These are phyloP conservation scores for Kwoniella sp. DNA, from an alignment of 768 basidiomycete genomes.

Conservation along the genomic window DNA sequence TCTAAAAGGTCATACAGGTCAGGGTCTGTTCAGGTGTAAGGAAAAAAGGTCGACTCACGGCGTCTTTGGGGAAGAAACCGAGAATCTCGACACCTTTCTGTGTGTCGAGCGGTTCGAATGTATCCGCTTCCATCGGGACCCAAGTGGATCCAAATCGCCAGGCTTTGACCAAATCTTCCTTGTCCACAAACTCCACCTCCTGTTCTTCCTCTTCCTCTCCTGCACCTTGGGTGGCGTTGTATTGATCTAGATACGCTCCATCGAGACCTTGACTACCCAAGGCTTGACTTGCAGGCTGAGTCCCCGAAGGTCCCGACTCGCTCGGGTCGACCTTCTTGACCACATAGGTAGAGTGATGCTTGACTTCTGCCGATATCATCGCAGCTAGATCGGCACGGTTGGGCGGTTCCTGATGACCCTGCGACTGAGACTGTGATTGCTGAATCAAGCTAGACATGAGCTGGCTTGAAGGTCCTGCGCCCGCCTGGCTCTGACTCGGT, in stretches of 20 bases:
- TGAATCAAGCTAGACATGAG: conserved; percentile 23
- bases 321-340: conserved; percentile 20
- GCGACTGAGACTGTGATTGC: conserved; percentile 17
- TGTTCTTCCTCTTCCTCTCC: conserved; percentile 44
- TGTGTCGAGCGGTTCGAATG: conserved; percentile 69
- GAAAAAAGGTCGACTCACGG: conserved; percentile 54
- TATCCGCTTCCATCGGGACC: conserved; percentile 78
- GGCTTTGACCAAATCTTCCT: conserved; percentile 49
- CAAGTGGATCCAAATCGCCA: conserved; percentile 56
- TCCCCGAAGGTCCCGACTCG: conserved; percentile 1
- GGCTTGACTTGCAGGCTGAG: conserved; percentile 9
- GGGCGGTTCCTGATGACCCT: conserved; percentile 1
- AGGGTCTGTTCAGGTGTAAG: not conserved
- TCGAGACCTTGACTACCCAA: conserved; percentile 25
- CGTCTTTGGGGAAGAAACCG: conserved; percentile 68
- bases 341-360: conserved; percentile 32
- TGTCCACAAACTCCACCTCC: conserved; percentile 49
- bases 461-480: conserved; percentile 28
- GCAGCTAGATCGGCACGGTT: conserved; percentile 24
- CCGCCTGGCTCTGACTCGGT: conserved; percentile 15
- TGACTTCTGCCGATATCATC: conserved; percentile 45
- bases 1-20: conserved; percentile 53
- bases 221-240: conserved; percentile 44
- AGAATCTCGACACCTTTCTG: conserved; percentile 81
- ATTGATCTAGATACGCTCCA: conserved; percentile 34